Percentiles rank a stretch among this genome's conserved stretches.
These are phyloP conservation scores for Flaveria bidentis DNA, from an alignment of 129 eudicot species.

Conservation along the genomic window DNA sequence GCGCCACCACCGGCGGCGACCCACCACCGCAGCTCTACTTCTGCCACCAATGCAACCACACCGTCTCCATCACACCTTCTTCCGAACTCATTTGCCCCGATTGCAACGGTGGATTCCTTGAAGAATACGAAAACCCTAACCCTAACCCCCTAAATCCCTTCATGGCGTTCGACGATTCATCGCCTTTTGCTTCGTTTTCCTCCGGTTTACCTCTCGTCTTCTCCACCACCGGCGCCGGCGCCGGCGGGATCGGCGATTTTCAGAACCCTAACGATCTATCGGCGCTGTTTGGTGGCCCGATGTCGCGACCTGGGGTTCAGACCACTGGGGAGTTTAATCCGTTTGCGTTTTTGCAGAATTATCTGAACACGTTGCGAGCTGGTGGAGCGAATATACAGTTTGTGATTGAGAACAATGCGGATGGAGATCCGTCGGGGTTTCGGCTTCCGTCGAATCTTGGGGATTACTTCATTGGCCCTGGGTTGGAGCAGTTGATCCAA, in stretches of 20 bases:
- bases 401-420: constrained; percentile 53
- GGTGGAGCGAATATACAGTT: constrained; percentile 86
- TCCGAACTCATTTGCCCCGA: constrained; percentile 71
- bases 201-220: constrained; percentile 40
- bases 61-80: constrained; percentile 50
- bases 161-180: constrained; percentile 37
- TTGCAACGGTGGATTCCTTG: constrained; percentile 77
- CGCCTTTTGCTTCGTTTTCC: constrained; percentile 32
- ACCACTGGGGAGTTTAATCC: constrained; percentile 68
- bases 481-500: constrained; percentile 78
- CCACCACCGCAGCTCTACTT: constrained; percentile 44
- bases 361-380: constrained; percentile 48
- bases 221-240: constrained; percentile 38
- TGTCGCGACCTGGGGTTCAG: constrained; percentile 28
- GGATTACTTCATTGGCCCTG: constrained; percentile 80
- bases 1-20: background rate
- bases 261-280: constrained; percentile 40
- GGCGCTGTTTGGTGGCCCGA: constrained; percentile 42
- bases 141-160: constrained; percentile 41
- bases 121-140: constrained; percentile 65
- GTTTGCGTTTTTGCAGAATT: constrained; percentile 55
- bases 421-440: constrained; percentile 32
- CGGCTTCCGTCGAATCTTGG: constrained; percentile 63
- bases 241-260: constrained; percentile 29
- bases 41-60: constrained; percentile 77